phyloP scores from a whole-genome alignment of 768 basidiomycete genomes.

The Russula olivacea region DNA sequence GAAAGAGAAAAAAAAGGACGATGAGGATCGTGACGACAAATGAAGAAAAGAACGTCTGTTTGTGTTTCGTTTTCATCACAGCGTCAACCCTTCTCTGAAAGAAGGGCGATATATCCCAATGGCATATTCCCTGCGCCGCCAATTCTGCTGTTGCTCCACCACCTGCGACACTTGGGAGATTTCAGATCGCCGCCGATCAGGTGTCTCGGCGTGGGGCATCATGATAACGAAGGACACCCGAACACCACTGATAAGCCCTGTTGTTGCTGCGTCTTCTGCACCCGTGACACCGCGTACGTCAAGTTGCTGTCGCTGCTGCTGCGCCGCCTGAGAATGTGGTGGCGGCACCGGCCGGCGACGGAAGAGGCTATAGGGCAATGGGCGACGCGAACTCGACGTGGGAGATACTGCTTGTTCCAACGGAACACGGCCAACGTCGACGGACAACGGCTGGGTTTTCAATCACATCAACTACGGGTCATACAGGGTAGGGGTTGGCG shows the following conservation, averaged over 20 bases:
- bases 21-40: not conserved
- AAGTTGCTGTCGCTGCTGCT: not conserved
- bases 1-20: too few relatives aligned
- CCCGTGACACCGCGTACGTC: not conserved
- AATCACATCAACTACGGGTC: not conserved
- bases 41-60: not conserved
- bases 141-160: not conserved
- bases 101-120: conserved; percentile 20
- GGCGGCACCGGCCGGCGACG: not conserved
- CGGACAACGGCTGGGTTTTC: conserved; percentile 11
- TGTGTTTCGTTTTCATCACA: not conserved
- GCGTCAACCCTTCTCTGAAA: conserved; percentile 3
- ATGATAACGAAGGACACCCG: conserved; percentile 18
- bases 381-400: not conserved
- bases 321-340: not conserved
- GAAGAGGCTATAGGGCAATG: not conserved
- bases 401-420: not conserved
- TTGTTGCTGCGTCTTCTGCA: not conserved
- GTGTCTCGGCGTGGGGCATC: conserved; percentile 12
- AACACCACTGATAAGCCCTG: not conserved
- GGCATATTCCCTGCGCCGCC: conserved; percentile 16
- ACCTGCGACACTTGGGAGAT: not conserved
- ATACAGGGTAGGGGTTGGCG: not conserved
- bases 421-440: not conserved
- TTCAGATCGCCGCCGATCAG: conserved; percentile 5